A percentile compares a stretch with the other conserved stretches of the same genome.
Conservation (phyloP, 2,329 filamentous ascomycete species). For the Massarina eburnea region DNA sequence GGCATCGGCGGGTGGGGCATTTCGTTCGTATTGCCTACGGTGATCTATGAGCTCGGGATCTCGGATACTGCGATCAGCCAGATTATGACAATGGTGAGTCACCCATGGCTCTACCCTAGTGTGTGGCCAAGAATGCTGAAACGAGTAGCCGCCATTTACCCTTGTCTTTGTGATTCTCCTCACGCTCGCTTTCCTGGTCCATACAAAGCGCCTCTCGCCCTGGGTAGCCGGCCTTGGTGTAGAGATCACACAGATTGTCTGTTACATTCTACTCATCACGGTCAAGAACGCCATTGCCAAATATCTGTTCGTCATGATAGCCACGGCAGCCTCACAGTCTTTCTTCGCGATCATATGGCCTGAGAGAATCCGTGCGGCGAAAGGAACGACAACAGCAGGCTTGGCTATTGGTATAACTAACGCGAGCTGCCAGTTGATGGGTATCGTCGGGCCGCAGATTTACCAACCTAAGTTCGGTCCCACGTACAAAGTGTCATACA, state of each 20-base stretch:
- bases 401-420: slow-evolving; percentile 45
- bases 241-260: slow-evolving; percentile 40
- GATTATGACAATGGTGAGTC: slow-evolving; percentile 28
- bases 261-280: slow-evolving; percentile 45
- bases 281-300: slow-evolving; percentile 39
- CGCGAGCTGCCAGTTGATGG: slow-evolving; percentile 37
- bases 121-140: slow-evolving; percentile 1
- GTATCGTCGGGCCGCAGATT: slow-evolving; percentile 46
- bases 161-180: slow-evolving; percentile 24
- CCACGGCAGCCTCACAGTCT: slow-evolving; percentile 42
- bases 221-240: slow-evolving; percentile 25
- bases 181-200: slow-evolving; percentile 20
- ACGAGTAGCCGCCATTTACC: slow-evolving; percentile 19
- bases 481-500: slow-evolving; percentile 43
- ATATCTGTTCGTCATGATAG: slow-evolving; percentile 46
- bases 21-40: slow-evolving; percentile 24
- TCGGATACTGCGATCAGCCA: slow-evolving; percentile 22
- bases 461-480: slow-evolving; percentile 46
- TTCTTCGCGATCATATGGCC: slow-evolving; percentile 48
- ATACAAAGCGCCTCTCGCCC: slow-evolving; percentile 20
- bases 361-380: slow-evolving; percentile 44
- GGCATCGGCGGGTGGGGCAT: slow-evolving; percentile 27
- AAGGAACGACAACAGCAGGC: slow-evolving; percentile 44
- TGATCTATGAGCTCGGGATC: slow-evolving; percentile 15
- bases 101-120: background rate